Conservation (phyloP, 225 moss, liverwort and hornwort genomes). For the Sphagnum tenellum region DNA sequence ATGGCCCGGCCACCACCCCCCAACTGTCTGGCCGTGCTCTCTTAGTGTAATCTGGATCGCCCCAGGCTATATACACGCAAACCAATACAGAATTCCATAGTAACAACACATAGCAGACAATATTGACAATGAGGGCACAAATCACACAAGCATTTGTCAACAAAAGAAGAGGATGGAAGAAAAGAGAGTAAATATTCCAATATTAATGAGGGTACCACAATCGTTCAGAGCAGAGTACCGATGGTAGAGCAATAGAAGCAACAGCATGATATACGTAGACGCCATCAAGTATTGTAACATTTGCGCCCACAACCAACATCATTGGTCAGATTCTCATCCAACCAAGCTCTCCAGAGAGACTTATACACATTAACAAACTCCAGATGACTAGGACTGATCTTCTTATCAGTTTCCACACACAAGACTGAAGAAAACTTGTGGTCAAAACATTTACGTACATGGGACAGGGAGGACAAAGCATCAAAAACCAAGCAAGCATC, state of each 20-base stretch:
- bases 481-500: background rate
- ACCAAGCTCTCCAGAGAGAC: background rate
- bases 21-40: constrained; percentile 54
- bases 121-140: background rate
- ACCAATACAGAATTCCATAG: background rate
- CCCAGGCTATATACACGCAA: background rate
- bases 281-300: constrained; percentile 26
- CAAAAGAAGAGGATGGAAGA: too few relatives aligned
- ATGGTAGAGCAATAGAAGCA: constrained; percentile 22
- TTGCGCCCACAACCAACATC: constrained; percentile 22
- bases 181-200: constrained; percentile 11
- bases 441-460: background rate
- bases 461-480: too few relatives aligned
- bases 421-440: too few relatives aligned
- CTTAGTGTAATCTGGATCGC: constrained; percentile 14
- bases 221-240: constrained; percentile 26
- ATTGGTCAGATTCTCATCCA: constrained; percentile 12
- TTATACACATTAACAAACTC: background rate
- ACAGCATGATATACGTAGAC: constrained; percentile 15
- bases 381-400: background rate
- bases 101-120: background rate
- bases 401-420: too few relatives aligned
- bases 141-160: too few relatives aligned
- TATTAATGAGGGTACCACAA: constrained; percentile 24
- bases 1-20: constrained; percentile 24